Evolutionary conservation across 1,139 yeast genomes (phyloP).

Genomic region (Yamadazyma atmosphaerica): DNA sequence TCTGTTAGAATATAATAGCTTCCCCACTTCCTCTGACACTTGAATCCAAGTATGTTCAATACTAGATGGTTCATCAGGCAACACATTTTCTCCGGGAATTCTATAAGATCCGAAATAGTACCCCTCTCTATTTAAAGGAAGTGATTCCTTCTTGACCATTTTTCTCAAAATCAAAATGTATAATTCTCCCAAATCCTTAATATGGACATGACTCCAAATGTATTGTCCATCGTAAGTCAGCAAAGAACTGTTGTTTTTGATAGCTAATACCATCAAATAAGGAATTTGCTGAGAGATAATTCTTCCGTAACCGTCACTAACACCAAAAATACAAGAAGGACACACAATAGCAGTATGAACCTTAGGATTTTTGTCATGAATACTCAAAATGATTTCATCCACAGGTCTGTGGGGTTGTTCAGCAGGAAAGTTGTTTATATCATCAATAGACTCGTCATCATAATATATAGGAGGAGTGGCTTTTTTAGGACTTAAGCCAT

Average conservation of each 20-base stretch:
- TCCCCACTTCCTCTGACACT: constrained; percentile 25
- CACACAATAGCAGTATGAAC: constrained; percentile 23
- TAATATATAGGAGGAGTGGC: constrained; percentile 26
- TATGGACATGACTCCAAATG: constrained; percentile 39
- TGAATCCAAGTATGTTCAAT: constrained; percentile 35
- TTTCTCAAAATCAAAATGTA: constrained; percentile 10
- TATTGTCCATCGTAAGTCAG: constrained; percentile 32
- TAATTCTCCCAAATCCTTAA: constrained; percentile 36
- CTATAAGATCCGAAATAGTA: constrained; percentile 35
- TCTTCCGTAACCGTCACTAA: constrained; percentile 33
- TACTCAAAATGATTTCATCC: constrained; percentile 31
- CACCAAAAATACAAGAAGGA: constrained; percentile 27
- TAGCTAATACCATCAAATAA: constrained; percentile 19
- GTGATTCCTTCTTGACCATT: constrained; percentile 12
- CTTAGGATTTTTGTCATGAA: constrained; percentile 23
- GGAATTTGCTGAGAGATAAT: constrained; percentile 37
- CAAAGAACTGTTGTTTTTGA: constrained; percentile 26
- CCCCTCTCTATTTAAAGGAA: constrained; percentile 35
- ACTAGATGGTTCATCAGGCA: constrained; percentile 16
- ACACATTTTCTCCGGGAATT: constrained; percentile 3
- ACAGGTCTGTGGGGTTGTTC: constrained; percentile 39
- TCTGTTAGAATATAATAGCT: constrained; percentile 17
- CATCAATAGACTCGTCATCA: constrained; percentile 29
- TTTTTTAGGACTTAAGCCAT: constrained; percentile 22
- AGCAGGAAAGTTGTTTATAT: constrained; percentile 27